phyloP scores from a whole-genome alignment of 2,329 filamentous ascomycete genomes.

The Parascedosporium putredinis region DNA sequence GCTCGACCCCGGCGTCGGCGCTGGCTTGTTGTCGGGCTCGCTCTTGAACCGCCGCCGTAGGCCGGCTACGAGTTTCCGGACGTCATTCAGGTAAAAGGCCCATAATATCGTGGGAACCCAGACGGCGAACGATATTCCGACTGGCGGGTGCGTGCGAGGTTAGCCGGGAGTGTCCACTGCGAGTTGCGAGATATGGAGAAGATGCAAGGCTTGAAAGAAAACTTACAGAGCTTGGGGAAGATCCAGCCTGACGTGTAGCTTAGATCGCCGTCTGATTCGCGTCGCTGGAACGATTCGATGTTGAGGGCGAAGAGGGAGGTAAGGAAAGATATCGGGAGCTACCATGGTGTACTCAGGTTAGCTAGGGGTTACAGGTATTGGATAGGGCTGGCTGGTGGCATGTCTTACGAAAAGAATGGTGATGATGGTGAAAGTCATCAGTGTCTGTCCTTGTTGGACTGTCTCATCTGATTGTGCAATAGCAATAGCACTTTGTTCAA shows the following conservation, averaged over 20 bases:
- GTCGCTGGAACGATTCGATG: constrained; percentile 9
- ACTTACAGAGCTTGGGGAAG: not conserved
- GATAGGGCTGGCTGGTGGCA: not conserved
- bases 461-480: constrained; percentile 11
- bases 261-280: not conserved
- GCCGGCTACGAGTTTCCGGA: too few relatives aligned
- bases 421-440: constrained; percentile 13
- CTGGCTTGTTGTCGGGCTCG: too few relatives aligned
- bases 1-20: too few relatives aligned
- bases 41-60: too few relatives aligned
- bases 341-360: too few relatives aligned
- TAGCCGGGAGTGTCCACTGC: too few relatives aligned
- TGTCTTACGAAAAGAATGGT: constrained; percentile 14
- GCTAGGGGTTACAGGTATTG: not conserved
- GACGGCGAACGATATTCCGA: too few relatives aligned
- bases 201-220: too few relatives aligned
- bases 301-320: constrained; percentile 13
- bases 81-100: too few relatives aligned
- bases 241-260: not conserved
- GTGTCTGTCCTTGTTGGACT: constrained; percentile 11
- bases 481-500: constrained; percentile 12
- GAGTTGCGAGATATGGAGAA: too few relatives aligned
- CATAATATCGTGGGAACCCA: too few relatives aligned
- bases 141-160: too few relatives aligned
- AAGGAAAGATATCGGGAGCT: constrained; percentile 14